Evolutionary conservation across 768 basidiomycete species (phyloP).

Genomic region (Termitomyces sp.): DNA sequence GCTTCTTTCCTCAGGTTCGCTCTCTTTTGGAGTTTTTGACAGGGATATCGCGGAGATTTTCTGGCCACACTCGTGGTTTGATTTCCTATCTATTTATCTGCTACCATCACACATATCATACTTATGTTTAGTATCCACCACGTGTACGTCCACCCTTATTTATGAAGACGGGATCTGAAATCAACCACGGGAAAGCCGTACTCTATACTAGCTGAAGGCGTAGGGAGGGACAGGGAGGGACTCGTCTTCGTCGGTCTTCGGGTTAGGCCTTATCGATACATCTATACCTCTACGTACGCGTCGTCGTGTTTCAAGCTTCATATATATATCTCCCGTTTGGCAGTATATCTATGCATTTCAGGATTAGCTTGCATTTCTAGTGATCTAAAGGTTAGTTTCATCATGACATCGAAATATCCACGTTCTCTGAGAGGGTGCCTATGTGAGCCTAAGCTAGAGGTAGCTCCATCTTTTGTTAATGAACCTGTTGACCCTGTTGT

Average conservation of each 20-base stretch:
- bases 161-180: background rate
- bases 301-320: background rate
- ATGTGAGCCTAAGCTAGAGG: background rate
- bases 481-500: background rate
- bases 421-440: background rate
- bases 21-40: background rate
- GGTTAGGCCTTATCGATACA: background rate
- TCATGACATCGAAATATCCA: background rate
- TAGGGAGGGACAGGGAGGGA: background rate
- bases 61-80: background rate
- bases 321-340: background rate
- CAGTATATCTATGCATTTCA: background rate
- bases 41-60: constrained; percentile 1
- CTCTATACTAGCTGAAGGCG: background rate
- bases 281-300: background rate
- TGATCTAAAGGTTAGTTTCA: background rate
- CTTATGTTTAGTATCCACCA: background rate
- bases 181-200: background rate
- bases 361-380: background rate
- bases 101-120: background rate
- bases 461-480: background rate
- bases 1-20: background rate
- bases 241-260: background rate
- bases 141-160: background rate
- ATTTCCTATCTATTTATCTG: background rate